Percentiles rank a stretch among this genome's conserved stretches.
phyloP scores from a whole-genome alignment of 805 yeast genomes.

The Starmerella asiatica region DNA sequence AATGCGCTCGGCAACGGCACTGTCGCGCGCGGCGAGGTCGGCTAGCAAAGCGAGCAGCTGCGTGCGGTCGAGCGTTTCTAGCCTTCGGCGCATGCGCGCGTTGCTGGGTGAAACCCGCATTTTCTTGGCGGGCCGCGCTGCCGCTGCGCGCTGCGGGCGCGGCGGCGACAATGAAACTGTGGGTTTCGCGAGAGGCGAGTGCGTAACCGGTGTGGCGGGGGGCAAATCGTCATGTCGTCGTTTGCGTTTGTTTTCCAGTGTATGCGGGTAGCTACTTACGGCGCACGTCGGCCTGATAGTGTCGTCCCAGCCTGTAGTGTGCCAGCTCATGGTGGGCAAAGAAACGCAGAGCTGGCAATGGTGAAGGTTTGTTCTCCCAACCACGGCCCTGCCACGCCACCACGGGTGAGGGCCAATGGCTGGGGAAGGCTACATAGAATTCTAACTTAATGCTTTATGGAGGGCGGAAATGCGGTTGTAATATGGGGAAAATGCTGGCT shows the following conservation, averaged over 20 bases:
- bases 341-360: too few species aligned
- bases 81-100: slow-evolving; percentile 48
- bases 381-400: too few species aligned
- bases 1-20: slow-evolving; percentile 45
- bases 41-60: slow-evolving; percentile 41
- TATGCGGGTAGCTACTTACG: slow-evolving; percentile 8
- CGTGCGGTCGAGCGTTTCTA: slow-evolving; percentile 53
- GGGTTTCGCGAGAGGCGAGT: not conserved
- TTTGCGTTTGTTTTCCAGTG: slow-evolving; percentile 21
- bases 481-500: too few species aligned
- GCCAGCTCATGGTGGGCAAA: too few species aligned
- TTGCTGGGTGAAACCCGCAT: not conserved
- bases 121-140: not conserved
- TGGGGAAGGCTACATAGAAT: too few species aligned
- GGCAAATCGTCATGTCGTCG: slow-evolving; percentile 17
- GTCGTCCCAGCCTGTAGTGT: slow-evolving; percentile 23
- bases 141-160: not conserved
- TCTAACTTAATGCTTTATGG: too few species aligned
- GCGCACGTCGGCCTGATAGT: slow-evolving; percentile 18
- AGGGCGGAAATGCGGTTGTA: too few species aligned
- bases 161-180: too few species aligned
- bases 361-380: too few species aligned
- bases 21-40: slow-evolving; percentile 44
- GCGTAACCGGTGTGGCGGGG: not conserved
- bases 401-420: too few species aligned